Conservation (phyloP, 345 rosid species). For the Rubroshorea leprosula region DNA sequence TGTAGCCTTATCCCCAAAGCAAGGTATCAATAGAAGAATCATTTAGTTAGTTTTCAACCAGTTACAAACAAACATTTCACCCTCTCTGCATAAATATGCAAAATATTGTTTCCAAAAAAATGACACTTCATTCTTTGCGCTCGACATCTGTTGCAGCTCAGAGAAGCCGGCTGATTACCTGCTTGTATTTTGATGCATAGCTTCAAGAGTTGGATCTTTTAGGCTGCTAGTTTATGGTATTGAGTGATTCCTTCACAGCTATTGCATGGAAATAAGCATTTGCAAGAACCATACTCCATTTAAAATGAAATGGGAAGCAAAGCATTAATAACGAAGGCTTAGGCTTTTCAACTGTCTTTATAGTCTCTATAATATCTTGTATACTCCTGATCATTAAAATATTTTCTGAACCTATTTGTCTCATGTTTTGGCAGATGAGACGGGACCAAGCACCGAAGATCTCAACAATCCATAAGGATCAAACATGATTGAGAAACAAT, state of each 20-base stretch:
- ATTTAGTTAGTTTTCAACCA: background rate
- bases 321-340: background rate
- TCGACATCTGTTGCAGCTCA: background rate
- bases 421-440: constrained; percentile 30
- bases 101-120: background rate
- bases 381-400: background rate
- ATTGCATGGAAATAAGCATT: background rate
- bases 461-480: constrained; percentile 10
- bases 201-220: background rate
- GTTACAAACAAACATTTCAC: background rate
- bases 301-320: background rate
- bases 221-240: background rate
- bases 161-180: background rate
- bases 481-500: too few species aligned
- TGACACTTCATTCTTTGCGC: background rate
- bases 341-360: background rate
- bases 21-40: constrained; percentile 31
- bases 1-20: constrained; percentile 19
- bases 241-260: background rate
- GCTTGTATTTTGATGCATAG: background rate
- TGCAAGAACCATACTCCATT: background rate
- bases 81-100: background rate
- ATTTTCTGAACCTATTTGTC: constrained; percentile 10
- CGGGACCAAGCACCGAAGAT: constrained; percentile 21
- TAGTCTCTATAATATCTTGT: background rate